Percentiles rank a stretch among this genome's conserved stretches.
phyloP scores from a whole-genome alignment of 2,329 filamentous ascomycete genomes.

The Exserohilum rostratum region DNA sequence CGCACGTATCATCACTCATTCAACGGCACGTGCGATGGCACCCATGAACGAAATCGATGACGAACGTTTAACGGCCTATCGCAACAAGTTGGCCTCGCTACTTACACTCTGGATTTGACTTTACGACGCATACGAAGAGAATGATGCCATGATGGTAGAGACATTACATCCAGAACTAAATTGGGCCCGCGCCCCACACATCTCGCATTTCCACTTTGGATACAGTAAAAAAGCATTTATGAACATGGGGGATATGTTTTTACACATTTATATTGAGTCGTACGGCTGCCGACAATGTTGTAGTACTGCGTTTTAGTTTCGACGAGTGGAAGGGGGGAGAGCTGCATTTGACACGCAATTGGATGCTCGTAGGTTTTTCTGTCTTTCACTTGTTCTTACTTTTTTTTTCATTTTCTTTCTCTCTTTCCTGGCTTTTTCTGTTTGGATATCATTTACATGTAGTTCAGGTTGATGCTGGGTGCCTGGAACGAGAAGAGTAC shows the following conservation, averaged over 20 bases:
- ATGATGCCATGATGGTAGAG: conserved; percentile 51
- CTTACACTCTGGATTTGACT: conserved; percentile 37
- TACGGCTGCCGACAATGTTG: neutral
- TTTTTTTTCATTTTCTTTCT: neutral
- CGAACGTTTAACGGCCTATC: conserved; percentile 43
- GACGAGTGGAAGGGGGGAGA: neutral
- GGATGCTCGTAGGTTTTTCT: neutral
- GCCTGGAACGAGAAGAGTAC: conserved; percentile 10
- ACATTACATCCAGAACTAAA: conserved; percentile 39
- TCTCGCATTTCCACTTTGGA: conserved; percentile 24
- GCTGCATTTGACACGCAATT: conserved; percentile 13
- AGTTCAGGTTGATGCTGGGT: conserved; percentile 6
- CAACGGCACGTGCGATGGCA: conserved; percentile 31
- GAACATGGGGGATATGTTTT: conserved; percentile 36
- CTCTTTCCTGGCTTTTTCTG: conserved; percentile 1
- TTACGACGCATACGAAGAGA: conserved; percentile 50
- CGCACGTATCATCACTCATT: conserved; percentile 32
- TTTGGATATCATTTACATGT: conserved; percentile 9
- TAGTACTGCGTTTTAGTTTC: conserved; percentile 2
- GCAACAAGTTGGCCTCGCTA: conserved; percentile 30
- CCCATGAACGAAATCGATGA: conserved; percentile 38
- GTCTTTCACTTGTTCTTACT: neutral
- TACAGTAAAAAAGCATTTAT: conserved; percentile 44
- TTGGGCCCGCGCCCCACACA: conserved; percentile 37
- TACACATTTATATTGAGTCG: conserved; percentile 6